A percentile compares a stretch with the other conserved stretches of the same genome.
Evolutionary conservation across 176 grass and related monocot genomes (phyloP).

Genomic region (Typha latifolia): DNA sequence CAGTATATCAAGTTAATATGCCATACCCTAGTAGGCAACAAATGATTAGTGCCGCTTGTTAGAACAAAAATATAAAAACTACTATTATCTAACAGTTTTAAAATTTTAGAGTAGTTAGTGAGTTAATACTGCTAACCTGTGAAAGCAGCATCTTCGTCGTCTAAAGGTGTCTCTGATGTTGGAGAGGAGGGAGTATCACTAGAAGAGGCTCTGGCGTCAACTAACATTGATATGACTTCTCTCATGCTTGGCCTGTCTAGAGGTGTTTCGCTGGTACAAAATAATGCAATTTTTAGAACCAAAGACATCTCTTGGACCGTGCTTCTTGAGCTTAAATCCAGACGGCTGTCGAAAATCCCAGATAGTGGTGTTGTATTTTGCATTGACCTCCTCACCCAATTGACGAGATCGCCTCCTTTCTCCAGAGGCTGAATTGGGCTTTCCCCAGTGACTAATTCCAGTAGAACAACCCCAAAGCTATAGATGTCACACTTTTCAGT

Average conservation of each 20-base stretch:
- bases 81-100: too few relatives aligned
- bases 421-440: conserved; percentile 87
- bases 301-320: conserved; percentile 62
- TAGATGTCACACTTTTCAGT: conserved; percentile 96
- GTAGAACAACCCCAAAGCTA: conserved; percentile 78
- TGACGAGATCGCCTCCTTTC: conserved; percentile 97
- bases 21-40: too few relatives aligned
- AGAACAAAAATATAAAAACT: too few relatives aligned
- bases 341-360: conserved; percentile 56
- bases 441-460: conserved; percentile 83
- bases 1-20: background rate
- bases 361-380: conserved; percentile 31
- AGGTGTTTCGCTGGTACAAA: conserved; percentile 83
- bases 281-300: conserved; percentile 82
- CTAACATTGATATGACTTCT: conserved; percentile 93
- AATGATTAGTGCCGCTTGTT: too few relatives aligned
- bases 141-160: conserved; percentile 7
- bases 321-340: conserved; percentile 48
- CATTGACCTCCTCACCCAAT: conserved; percentile 61
- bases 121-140: conserved; percentile 14
- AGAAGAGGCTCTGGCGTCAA: conserved; percentile 53
- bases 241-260: conserved; percentile 88
- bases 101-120: too few relatives aligned
- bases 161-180: conserved; percentile 36
- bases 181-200: conserved; percentile 44